Conservation (phyloP, 1,284 basidiomycete species). For the Tilletia caries region DNA sequence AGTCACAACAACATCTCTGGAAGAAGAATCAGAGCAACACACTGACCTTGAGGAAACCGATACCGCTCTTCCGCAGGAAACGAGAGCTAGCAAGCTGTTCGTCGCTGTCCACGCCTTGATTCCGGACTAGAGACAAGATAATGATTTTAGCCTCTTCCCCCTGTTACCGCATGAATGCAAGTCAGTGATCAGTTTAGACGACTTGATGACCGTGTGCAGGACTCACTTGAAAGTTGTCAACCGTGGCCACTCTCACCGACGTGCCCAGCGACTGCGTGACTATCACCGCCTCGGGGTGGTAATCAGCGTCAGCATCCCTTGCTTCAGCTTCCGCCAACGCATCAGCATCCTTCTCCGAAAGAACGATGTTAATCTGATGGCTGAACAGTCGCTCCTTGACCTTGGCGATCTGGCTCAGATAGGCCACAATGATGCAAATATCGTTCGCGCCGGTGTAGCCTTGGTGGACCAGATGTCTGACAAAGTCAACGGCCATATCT, state of each 20-base stretch:
- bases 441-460: conserved; percentile 63
- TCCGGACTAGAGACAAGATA: conserved; percentile 69
- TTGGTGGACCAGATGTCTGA: conserved; percentile 65
- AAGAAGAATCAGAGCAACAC: too few relatives aligned
- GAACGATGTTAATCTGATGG: conserved; percentile 61
- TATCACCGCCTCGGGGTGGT: conserved; percentile 59
- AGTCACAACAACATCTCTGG: not conserved
- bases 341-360: conserved; percentile 67
- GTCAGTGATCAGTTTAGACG: conserved; percentile 36
- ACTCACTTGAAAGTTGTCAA: conserved; percentile 69
- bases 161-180: conserved; percentile 59
- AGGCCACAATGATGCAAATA: conserved; percentile 71
- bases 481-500: conserved; percentile 67
- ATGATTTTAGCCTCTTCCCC: conserved; percentile 59
- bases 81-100: conserved; percentile 46
- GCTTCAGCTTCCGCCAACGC: conserved; percentile 29
- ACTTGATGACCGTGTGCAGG: not conserved
- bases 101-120: conserved; percentile 53
- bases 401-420: conserved; percentile 67
- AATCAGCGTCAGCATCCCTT: conserved; percentile 53
- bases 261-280: conserved; percentile 51
- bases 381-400: conserved; percentile 60
- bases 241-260: conserved; percentile 67
- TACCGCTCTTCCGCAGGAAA: conserved; percentile 53
- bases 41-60: conserved; percentile 68